Evolutionary conservation across 2,329 filamentous ascomycete species (phyloP).

Genomic region (Xylaria sp.): DNA sequence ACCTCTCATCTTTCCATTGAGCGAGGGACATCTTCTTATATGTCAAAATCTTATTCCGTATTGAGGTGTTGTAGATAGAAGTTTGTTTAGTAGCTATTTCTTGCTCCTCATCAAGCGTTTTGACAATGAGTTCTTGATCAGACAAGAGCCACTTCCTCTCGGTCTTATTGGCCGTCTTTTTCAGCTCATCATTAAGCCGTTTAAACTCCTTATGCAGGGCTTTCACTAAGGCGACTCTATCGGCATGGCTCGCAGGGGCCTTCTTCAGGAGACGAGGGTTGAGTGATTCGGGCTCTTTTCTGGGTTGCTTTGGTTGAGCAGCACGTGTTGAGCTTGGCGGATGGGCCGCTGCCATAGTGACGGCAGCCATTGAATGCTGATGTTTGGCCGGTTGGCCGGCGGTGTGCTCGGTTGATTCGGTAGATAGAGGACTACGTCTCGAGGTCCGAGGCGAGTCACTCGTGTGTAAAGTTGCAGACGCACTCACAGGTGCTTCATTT

Average conservation of each 20-base stretch:
- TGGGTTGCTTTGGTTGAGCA: slow-evolving; percentile 31
- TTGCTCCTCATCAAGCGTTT: slow-evolving; percentile 82
- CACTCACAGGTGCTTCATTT: slow-evolving; percentile 1
- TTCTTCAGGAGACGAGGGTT: slow-evolving; percentile 74
- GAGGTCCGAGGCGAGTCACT: slow-evolving; percentile 5
- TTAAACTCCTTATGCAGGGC: slow-evolving; percentile 72
- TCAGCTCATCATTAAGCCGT: slow-evolving; percentile 73
- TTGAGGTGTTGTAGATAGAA: slow-evolving; percentile 81
- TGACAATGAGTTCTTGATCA: slow-evolving; percentile 73
- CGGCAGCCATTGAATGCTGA: slow-evolving; percentile 6
- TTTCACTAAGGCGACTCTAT: slow-evolving; percentile 68
- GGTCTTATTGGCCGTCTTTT: slow-evolving; percentile 62
- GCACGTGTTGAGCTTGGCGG: slow-evolving; percentile 15
- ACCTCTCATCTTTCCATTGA: slow-evolving; percentile 76
- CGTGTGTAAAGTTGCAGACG: slow-evolving; percentile 17
- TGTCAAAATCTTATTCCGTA: slow-evolving; percentile 82
- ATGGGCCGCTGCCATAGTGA: slow-evolving; percentile 5
- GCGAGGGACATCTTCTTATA: slow-evolving; percentile 79
- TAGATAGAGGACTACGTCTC: slow-evolving; percentile 12
- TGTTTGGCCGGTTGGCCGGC: slow-evolving; percentile 18
- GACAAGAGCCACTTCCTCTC: slow-evolving; percentile 66
- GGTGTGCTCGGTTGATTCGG: slow-evolving; percentile 14
- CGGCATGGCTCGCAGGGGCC: slow-evolving; percentile 67
- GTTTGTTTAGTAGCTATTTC: slow-evolving; percentile 73
- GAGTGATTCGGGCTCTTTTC: slow-evolving; percentile 63